Conservation (phyloP, 495 filamentous ascomycete genomes). For the Penicillium daleae region DNA sequence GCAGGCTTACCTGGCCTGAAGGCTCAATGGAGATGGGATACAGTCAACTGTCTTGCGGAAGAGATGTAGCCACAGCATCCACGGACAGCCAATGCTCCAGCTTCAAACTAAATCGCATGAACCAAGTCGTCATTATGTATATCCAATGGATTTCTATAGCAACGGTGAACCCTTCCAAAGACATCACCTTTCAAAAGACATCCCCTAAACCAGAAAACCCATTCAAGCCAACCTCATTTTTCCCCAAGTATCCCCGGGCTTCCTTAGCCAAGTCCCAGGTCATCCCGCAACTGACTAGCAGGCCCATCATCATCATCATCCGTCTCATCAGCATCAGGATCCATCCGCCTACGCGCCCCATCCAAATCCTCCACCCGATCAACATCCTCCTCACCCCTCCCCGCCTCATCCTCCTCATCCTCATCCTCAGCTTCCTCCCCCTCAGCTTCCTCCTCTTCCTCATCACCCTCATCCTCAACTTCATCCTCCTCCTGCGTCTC, state of each 20-base stretch:
- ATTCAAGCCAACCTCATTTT: neutral
- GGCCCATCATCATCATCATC: conserved; percentile 49
- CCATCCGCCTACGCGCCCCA: conserved; percentile 33
- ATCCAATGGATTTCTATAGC: conserved; percentile 26
- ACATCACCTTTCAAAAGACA: neutral
- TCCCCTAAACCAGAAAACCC: neutral
- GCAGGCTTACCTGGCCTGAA: neutral
- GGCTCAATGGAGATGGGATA: no score
- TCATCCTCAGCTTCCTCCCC: conserved; percentile 48
- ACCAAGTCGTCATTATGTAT: conserved; percentile 33
- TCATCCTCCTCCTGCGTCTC: conserved; percentile 58
- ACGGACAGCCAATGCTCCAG: neutral
- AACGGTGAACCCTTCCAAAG: conserved; percentile 5
- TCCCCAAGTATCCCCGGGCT: no score
- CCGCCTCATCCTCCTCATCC: conserved; percentile 43
- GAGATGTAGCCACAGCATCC: neutral
- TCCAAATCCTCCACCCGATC: conserved; percentile 68
- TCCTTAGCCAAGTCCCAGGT: conserved; percentile 43
- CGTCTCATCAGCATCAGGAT: conserved; percentile 49
- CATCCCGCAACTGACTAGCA: conserved; percentile 46
- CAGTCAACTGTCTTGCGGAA: no score
- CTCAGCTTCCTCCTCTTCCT: conserved; percentile 55
- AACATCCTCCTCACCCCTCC: conserved; percentile 57
- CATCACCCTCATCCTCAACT: conserved; percentile 59
- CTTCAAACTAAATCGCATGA: conserved; percentile 11